phyloP scores from a whole-genome alignment of 805 yeast genomes.

The Candida tibetensis region DNA sequence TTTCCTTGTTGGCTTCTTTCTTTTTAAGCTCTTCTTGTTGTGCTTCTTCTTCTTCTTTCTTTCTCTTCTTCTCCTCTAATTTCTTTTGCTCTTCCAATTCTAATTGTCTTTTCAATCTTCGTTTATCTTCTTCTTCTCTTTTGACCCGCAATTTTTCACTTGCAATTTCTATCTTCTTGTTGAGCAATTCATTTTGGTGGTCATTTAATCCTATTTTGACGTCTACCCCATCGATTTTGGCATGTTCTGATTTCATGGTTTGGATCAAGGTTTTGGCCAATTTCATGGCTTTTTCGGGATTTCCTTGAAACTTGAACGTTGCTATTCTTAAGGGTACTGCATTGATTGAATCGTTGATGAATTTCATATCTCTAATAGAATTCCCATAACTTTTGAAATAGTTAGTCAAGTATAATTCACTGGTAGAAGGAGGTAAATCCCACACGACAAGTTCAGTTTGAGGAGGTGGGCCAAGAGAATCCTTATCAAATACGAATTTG shows the following conservation, averaged over 20 bases:
- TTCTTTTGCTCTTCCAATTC: slow-evolving; percentile 18
- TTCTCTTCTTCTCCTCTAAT: slow-evolving; percentile 10
- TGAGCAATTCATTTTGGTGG: slow-evolving; percentile 36
- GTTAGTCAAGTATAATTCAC: slow-evolving; percentile 44
- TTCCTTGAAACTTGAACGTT: slow-evolving; percentile 58
- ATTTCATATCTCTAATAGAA: slow-evolving; percentile 51
- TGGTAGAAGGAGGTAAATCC: slow-evolving; percentile 57
- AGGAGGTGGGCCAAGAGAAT: slow-evolving; percentile 76
- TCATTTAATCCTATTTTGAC: slow-evolving; percentile 55
- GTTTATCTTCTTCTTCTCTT: slow-evolving; percentile 34
- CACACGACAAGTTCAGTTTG: slow-evolving; percentile 66
- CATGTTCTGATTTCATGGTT: slow-evolving; percentile 24
- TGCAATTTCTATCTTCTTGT: slow-evolving; percentile 35
- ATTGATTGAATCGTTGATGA: slow-evolving; percentile 65
- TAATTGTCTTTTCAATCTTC: slow-evolving; percentile 11
- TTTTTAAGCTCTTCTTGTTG: slow-evolving; percentile 1
- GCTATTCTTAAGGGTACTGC: slow-evolving; percentile 80
- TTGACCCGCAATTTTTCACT: slow-evolving; percentile 27
- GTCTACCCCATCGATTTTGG: slow-evolving; percentile 51
- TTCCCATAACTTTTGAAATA: slow-evolving; percentile 63
- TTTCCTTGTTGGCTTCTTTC: slow-evolving; percentile 5
- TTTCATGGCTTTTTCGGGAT: slow-evolving; percentile 42
- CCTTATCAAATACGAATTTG: slow-evolving; percentile 55
- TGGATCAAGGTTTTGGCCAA: slow-evolving; percentile 32
- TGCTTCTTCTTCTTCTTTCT: slow-evolving; percentile 9